These are phyloP conservation scores for Zymoseptoria tritici DNA, from an alignment of 2,329 filamentous ascomycete species.

Conservation along the genomic window DNA sequence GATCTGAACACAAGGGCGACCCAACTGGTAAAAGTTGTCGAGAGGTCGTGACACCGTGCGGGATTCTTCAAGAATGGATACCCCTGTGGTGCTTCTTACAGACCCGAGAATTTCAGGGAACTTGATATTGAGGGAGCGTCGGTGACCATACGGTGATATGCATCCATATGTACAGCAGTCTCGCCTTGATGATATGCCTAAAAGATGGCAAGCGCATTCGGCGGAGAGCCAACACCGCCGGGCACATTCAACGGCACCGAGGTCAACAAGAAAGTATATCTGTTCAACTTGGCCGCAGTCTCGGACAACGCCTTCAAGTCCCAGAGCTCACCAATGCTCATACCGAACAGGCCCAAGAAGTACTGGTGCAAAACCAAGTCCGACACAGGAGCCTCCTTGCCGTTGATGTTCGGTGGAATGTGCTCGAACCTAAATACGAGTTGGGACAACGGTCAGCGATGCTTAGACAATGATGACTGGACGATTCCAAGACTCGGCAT, in stretches of 20 bases:
- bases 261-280: slow-evolving; percentile 40
- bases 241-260: slow-evolving; percentile 38
- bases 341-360: slow-evolving; percentile 36
- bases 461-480: too few species aligned
- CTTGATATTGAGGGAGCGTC: neutral
- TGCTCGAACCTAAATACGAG: slow-evolving; percentile 35
- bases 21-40: neutral
- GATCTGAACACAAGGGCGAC: neutral
- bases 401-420: slow-evolving; percentile 26
- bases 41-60: neutral
- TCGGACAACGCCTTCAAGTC: slow-evolving; percentile 36
- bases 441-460: too few species aligned
- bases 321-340: slow-evolving; percentile 42
- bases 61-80: neutral
- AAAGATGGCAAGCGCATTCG: slow-evolving; percentile 30
- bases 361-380: slow-evolving; percentile 33
- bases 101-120: neutral
- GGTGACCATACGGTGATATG: neutral
- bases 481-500: too few species aligned
- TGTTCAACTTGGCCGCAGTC: slow-evolving; percentile 30
- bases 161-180: neutral
- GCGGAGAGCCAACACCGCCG: slow-evolving; percentile 29
- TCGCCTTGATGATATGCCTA: slow-evolving; percentile 7
- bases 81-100: neutral
- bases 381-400: slow-evolving; percentile 17